A percentile compares a stretch with the other conserved stretches of the same genome.
These are phyloP conservation scores for Sicyos baderoa DNA, from an alignment of 306 rosid species.

Conservation along the genomic window DNA sequence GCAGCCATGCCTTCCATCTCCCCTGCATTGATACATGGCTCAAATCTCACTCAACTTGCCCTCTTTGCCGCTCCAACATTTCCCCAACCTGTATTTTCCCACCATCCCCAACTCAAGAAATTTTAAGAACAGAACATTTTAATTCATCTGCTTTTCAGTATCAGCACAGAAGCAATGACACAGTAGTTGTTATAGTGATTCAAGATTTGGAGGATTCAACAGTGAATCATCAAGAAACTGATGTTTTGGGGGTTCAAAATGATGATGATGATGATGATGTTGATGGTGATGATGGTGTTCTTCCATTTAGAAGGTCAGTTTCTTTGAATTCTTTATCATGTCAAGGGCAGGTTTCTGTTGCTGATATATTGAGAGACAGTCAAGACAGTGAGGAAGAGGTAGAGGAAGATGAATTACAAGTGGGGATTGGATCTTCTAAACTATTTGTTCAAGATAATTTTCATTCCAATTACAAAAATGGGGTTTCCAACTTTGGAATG, in stretches of 20 bases:
- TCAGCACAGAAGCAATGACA: conserved; percentile 31
- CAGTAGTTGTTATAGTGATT: conserved; percentile 30
- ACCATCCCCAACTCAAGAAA: conserved; percentile 19
- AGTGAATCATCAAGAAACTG: conserved; percentile 14
- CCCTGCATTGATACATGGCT: conserved; percentile 81
- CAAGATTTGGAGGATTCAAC: conserved; percentile 22
- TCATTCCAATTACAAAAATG: conserved; percentile 19
- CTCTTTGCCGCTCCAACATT: conserved; percentile 56
- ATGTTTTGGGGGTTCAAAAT: conserved; percentile 21
- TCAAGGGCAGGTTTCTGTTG: conserved; percentile 27
- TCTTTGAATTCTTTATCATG: conserved; percentile 27
- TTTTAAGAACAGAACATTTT: conserved; percentile 8
- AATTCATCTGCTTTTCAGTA: conserved; percentile 29
- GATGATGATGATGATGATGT: not conserved
- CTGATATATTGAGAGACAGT: conserved; percentile 30
- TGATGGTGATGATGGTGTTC: conserved; percentile 14
- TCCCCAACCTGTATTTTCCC: conserved; percentile 14
- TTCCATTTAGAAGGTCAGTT: conserved; percentile 26
- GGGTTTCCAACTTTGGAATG: conserved; percentile 26
- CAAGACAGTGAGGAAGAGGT: conserved; percentile 26
- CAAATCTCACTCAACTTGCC: conserved; percentile 58
- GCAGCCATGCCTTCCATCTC: conserved; percentile 75
- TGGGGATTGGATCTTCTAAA: conserved; percentile 35
- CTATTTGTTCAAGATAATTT: conserved; percentile 19
- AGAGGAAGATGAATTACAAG: conserved; percentile 16